These are phyloP conservation scores for Kwoniella sp. DNA, from an alignment of 768 basidiomycete species.

Conservation along the genomic window DNA sequence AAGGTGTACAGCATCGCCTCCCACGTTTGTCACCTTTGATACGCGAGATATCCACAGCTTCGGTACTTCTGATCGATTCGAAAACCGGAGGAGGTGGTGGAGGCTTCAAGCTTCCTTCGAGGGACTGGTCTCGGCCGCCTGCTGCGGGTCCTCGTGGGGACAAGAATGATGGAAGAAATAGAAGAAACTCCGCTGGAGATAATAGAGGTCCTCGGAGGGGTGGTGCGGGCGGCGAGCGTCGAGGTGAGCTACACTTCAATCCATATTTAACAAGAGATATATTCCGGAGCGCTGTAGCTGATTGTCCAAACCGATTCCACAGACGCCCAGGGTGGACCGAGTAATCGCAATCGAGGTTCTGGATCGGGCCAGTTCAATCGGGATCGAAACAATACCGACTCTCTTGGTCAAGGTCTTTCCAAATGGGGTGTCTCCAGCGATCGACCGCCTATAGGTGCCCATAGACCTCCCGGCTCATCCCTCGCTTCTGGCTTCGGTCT, in stretches of 20 bases:
- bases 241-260: not conserved
- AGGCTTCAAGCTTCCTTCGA: slow-evolving; percentile 20
- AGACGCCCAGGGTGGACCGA: slow-evolving; percentile 16
- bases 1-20: not conserved
- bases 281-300: not conserved
- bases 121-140: slow-evolving; percentile 21
- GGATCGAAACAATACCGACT: not conserved
- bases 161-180: not conserved
- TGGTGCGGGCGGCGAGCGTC: not conserved
- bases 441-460: not conserved
- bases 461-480: not conserved
- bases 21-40: not conserved
- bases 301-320: not conserved
- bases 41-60: not conserved
- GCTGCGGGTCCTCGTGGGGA: not conserved
- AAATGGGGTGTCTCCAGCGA: slow-evolving; percentile 23
- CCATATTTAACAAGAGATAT: not conserved
- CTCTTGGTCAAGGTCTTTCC: slow-evolving; percentile 3
- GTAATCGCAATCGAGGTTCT: not conserved
- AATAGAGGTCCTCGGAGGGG: slow-evolving; percentile 5
- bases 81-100: slow-evolving; percentile 4
- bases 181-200: not conserved
- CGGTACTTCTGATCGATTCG: not conserved
- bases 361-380: not conserved
- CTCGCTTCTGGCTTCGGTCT: slow-evolving; percentile 19